Conservation (phyloP, 2,329 filamentous ascomycete genomes). For the Botrytis galanthina region DNA sequence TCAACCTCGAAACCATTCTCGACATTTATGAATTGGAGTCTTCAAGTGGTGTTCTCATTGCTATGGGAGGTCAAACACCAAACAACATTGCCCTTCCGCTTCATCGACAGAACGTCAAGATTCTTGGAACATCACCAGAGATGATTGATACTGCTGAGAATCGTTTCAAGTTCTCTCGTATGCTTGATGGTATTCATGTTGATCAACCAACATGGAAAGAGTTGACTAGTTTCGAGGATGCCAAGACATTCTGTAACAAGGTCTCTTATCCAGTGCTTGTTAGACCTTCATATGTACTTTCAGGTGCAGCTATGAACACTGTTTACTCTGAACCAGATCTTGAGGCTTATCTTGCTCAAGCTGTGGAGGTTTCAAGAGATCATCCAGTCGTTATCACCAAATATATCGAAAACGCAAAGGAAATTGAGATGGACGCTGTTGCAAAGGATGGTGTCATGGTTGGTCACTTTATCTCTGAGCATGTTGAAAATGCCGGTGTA, state of each 20-base stretch:
- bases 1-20: slow-evolving; percentile 97
- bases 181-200: slow-evolving; percentile 92
- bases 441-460: slow-evolving; percentile 82
- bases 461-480: slow-evolving; percentile 89
- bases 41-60: slow-evolving; percentile 85
- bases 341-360: slow-evolving; percentile 90
- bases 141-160: slow-evolving; percentile 99
- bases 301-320: slow-evolving; percentile 97
- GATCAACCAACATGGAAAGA: slow-evolving; percentile 99
- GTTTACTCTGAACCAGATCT: slow-evolving; percentile 86
- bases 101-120: slow-evolving; percentile 84
- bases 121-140: slow-evolving; percentile 87
- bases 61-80: slow-evolving; percentile 91
- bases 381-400: slow-evolving; percentile 98
- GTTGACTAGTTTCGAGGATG: slow-evolving; percentile 84
- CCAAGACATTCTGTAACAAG: slow-evolving; percentile 76
- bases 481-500: slow-evolving; percentile 95
- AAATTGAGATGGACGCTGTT: slow-evolving; percentile 95
- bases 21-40: slow-evolving; percentile 95
- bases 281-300: slow-evolving; percentile 91
- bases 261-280: slow-evolving; percentile 95
- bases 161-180: slow-evolving; percentile 96
- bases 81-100: slow-evolving; percentile 96
- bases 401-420: slow-evolving; percentile 94
- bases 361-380: slow-evolving; percentile 89